Conservation (phyloP, 305 asterid species). For the Solanum chacoense region DNA sequence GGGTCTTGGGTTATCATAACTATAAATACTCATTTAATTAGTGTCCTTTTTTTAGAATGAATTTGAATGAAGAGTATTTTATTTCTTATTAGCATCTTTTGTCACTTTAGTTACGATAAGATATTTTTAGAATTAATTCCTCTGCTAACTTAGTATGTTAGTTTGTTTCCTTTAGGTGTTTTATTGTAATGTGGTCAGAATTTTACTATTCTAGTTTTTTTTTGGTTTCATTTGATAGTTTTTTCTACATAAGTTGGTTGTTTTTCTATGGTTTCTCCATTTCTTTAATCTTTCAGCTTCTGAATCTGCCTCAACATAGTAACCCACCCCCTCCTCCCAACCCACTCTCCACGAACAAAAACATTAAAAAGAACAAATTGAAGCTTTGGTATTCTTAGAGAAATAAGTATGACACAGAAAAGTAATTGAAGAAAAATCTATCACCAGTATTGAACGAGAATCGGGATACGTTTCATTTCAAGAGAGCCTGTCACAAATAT, state of each 20-base stretch:
- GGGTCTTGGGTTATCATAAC: neutral
- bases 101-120: neutral
- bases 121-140: neutral
- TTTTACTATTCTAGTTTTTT: neutral
- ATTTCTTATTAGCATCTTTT: neutral
- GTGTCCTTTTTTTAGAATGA: neutral
- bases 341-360: neutral
- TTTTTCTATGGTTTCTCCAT: neutral
- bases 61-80: neutral
- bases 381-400: neutral
- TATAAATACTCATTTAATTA: neutral
- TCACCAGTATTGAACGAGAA: neutral
- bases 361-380: neutral
- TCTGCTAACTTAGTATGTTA: neutral
- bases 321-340: neutral
- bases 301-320: neutral
- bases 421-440: neutral
- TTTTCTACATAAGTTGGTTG: neutral
- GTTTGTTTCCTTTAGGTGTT: neutral
- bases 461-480: neutral
- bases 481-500: neutral
- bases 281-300: neutral
- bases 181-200: neutral
- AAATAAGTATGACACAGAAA: neutral
- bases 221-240: neutral